These are phyloP conservation scores for Barnettozyma sucrosica DNA, from an alignment of 805 yeast genomes.

Conservation along the genomic window DNA sequence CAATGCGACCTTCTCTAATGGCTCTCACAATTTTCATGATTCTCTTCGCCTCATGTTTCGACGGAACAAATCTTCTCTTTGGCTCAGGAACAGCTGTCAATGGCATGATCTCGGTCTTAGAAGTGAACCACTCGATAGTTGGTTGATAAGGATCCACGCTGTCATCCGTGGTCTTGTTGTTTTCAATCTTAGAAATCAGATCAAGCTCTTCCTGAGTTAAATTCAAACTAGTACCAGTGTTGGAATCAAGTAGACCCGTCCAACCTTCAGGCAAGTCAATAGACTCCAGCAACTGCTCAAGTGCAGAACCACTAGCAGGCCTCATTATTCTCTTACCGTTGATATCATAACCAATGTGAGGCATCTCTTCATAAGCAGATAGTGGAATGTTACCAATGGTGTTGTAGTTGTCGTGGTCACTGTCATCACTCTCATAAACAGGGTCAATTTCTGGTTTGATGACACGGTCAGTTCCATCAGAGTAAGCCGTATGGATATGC, in stretches of 20 bases:
- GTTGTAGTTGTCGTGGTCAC: conserved; percentile 73
- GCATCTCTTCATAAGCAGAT: conserved; percentile 93
- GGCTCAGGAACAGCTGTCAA: conserved; percentile 94
- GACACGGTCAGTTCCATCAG: conserved; percentile 78
- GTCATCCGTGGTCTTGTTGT: conserved; percentile 78
- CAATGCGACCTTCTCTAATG: conserved; percentile 90
- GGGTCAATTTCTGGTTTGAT: conserved; percentile 90
- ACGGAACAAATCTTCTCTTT: conserved; percentile 92
- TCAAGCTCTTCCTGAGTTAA: conserved; percentile 84
- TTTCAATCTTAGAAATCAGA: conserved; percentile 78
- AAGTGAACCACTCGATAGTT: conserved; percentile 91
- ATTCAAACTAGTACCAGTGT: conserved; percentile 81
- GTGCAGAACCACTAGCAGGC: conserved; percentile 94
- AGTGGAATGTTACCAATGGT: conserved; percentile 93
- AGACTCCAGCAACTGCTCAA: conserved; percentile 81
- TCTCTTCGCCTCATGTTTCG: conserved; percentile 93
- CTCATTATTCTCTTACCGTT: conserved; percentile 98
- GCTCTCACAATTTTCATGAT: conserved; percentile 96
- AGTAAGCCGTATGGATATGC: conserved; percentile 47
- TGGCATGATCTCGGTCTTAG: conserved; percentile 82
- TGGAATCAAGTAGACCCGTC: conserved; percentile 92
- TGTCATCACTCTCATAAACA: conserved; percentile 90
- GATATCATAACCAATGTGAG: conserved; percentile 94
- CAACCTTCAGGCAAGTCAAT: conserved; percentile 97
- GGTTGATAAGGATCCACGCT: conserved; percentile 86